Base-by-base conservation (phyloP, 75 land plant genomes). In the Cryptomeria japonica region DNA sequence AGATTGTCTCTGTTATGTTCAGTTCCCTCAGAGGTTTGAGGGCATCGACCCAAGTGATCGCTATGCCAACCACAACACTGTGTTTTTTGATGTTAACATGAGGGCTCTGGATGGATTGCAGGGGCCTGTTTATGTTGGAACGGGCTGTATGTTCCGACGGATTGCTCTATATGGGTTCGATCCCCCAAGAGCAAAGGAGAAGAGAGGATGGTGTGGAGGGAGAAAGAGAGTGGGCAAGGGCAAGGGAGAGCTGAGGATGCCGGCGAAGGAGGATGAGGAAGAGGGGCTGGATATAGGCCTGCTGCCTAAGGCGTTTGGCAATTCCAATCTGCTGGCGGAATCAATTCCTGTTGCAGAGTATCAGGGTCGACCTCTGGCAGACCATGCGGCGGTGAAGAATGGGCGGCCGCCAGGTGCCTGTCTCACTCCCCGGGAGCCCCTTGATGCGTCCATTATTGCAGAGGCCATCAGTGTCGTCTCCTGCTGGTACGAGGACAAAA, bases 1-100 rank as follows among this genome's bases (percentile, higher is more conserved):
- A 22, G 95, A 93, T 68, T 42, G 90, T 13, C 85, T 94, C 55
- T 89, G 94, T 85, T 94, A 91, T 86, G 90, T 93, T 68, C 95
- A 94, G 76, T 94, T 92, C 58, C 95, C 95, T 22, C 94, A 94
- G 78, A 80, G 94, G 78, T 94, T 94, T 84, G 94, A 93, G 61
- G 94, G 94, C 28, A 88, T 94, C 47, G 95, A 95, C 83, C 95
- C 95, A n/a, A 92, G 85, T 39, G 95, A 94, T 86, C 93, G 94
- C 53, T 94, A 94, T 86, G 95, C 96, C 84, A 94, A 94, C 86
- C 95, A 93, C 89, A 93, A 94, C 85, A 94, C 93, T 51, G 95
- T 94, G 46, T 94, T 94, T 85, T 93, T 94, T 80, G 95, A 94
- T 86, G 93, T 88, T 10, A 94, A 94, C 86, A 94, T 94, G 96